Evolutionary conservation across 2,329 filamentous ascomycete genomes (phyloP).

Genomic region (Penicillium fuscoglaucum): DNA sequence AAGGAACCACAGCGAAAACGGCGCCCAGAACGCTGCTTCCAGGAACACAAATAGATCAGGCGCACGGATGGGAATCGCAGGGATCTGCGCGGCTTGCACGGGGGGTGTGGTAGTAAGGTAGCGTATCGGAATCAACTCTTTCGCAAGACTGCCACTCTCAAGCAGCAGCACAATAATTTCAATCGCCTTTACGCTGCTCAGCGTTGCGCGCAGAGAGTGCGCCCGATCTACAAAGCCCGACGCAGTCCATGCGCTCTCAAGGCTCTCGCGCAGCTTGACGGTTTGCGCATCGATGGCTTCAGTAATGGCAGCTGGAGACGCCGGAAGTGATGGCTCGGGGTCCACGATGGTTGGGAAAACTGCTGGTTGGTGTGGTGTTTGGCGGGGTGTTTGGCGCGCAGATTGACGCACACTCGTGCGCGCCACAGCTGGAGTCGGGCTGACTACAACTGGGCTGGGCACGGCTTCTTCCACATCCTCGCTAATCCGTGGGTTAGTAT

Average conservation of each 20-base stretch:
- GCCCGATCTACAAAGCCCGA: conserved; percentile 50
- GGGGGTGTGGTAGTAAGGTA: conserved; percentile 73
- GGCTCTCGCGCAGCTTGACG: conserved; percentile 36
- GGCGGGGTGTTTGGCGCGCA: conserved; percentile 1
- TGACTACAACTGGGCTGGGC: conserved; percentile 1
- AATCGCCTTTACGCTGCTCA: conserved; percentile 69
- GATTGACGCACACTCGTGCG: conserved; percentile 1
- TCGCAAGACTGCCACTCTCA: conserved; percentile 69
- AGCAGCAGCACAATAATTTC: conserved; percentile 67
- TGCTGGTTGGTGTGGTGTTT: not conserved
- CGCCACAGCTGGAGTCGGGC: conserved; percentile 1
- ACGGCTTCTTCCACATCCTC: not conserved
- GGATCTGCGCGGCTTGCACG: conserved; percentile 55
- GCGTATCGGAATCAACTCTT: conserved; percentile 68
- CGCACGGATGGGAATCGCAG: conserved; percentile 63
- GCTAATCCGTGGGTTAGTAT: conserved; percentile 13
- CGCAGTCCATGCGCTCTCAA: conserved; percentile 37
- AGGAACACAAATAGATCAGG: conserved; percentile 81
- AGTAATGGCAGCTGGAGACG: conserved; percentile 52
- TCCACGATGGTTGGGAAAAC: not conserved
- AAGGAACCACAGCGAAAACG: conserved; percentile 71
- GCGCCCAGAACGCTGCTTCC: conserved; percentile 78
- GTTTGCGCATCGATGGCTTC: conserved; percentile 72
- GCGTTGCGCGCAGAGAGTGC: conserved; percentile 64
- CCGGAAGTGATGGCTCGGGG: conserved; percentile 28